These are phyloP conservation scores for Rhodotorula sp. DNA, from an alignment of 1,284 basidiomycete species.

Conservation along the genomic window DNA sequence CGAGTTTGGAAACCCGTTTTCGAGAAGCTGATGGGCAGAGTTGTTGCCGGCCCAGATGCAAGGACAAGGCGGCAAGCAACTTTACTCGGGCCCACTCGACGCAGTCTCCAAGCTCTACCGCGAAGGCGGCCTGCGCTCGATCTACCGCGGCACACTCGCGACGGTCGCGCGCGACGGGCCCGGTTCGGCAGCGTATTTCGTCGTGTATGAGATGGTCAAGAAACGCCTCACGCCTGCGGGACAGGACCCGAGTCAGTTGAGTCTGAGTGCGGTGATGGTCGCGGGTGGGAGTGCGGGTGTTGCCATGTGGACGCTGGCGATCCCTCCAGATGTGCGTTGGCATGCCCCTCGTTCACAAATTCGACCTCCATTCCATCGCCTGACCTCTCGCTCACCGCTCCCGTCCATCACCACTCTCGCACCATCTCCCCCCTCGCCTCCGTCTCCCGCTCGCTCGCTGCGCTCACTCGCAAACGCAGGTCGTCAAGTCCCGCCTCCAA, in stretches of 20 bases:
- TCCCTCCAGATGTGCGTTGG: slow-evolving; percentile 81
- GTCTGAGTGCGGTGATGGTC: slow-evolving; percentile 81
- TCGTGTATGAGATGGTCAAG: slow-evolving; percentile 93
- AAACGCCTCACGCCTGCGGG: slow-evolving; percentile 75
- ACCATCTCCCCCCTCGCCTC: neutral
- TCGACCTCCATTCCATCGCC: neutral
- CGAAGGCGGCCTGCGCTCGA: slow-evolving; percentile 87
- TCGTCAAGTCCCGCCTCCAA: slow-evolving; percentile 93
- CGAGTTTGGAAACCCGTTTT: neutral
- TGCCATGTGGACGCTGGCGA: slow-evolving; percentile 95
- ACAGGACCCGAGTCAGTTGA: slow-evolving; percentile 72
- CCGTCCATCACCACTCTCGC: too few relatives aligned
- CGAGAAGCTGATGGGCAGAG: neutral
- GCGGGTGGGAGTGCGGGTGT: slow-evolving; percentile 94
- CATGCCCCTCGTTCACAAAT: neutral
- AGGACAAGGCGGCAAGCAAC: slow-evolving; percentile 73
- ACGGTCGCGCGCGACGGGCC: slow-evolving; percentile 94
- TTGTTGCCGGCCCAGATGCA: slow-evolving; percentile 62
- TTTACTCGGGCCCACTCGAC: slow-evolving; percentile 89
- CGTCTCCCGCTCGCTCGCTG: slow-evolving; percentile 30
- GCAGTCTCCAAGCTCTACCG: slow-evolving; percentile 88
- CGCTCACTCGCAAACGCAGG: slow-evolving; percentile 54
- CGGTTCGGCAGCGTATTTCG: slow-evolving; percentile 94
- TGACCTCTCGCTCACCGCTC: neutral
- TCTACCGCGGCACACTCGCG: slow-evolving; percentile 89